These are phyloP conservation scores for Nymphaea colorata DNA, from an alignment of 164 flowering plant genomes.

Conservation along the genomic window DNA sequence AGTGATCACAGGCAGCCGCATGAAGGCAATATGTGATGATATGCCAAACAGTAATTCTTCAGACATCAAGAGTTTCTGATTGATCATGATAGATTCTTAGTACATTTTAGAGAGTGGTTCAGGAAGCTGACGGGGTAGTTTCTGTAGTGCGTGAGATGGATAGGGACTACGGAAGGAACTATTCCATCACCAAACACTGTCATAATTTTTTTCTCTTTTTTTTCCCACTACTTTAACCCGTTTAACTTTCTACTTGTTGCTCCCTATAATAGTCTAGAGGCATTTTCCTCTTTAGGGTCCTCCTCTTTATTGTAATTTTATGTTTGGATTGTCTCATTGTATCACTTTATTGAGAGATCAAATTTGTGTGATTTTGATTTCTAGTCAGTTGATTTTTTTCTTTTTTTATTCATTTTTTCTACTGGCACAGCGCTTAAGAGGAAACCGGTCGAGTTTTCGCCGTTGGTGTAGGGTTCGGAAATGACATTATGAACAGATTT, in stretches of 20 bases:
- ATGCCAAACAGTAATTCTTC: too few relatives aligned
- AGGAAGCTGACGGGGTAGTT: not conserved
- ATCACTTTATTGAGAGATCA: not conserved
- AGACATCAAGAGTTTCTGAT: slow-evolving; percentile 14
- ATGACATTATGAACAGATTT: too few relatives aligned
- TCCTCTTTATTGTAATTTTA: not conserved
- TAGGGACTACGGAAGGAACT: not conserved
- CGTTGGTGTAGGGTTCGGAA: too few relatives aligned
- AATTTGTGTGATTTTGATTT: not conserved
- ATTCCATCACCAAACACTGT: not conserved
- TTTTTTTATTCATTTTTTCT: too few relatives aligned
- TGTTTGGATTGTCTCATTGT: not conserved
- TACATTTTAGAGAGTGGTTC: not conserved
- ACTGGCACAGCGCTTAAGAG: too few relatives aligned
- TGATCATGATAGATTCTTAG: not conserved
- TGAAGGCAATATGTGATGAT: too few relatives aligned
- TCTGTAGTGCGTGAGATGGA: not conserved
- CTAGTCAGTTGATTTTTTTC: not conserved
- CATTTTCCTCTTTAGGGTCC: not conserved
- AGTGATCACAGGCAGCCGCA: slow-evolving; percentile 12
- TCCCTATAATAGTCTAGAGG: not conserved
- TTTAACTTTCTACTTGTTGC: not conserved
- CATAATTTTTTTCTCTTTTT: not conserved
- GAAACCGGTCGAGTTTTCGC: too few relatives aligned
- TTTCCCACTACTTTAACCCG: not conserved